A percentile compares a stretch with the other conserved stretches of the same genome.
Evolutionary conservation across 2,329 filamentous ascomycete genomes (phyloP).

Genomic region (Phialocephala sp.): DNA sequence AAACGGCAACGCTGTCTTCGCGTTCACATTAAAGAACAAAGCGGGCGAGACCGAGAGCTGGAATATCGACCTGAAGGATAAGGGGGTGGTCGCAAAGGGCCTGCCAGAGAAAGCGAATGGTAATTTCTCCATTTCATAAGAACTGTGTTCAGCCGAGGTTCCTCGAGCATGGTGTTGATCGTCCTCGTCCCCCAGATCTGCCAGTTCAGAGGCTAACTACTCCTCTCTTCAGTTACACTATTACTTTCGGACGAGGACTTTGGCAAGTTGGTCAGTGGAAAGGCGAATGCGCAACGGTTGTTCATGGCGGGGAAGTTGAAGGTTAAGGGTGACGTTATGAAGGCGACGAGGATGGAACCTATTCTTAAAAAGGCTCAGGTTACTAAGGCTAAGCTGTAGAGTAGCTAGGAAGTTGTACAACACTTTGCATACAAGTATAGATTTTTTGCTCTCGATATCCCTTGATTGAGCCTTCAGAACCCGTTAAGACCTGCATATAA

Average conservation of each 20-base stretch:
- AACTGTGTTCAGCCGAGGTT: background rate
- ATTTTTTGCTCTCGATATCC: background rate
- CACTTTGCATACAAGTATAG: background rate
- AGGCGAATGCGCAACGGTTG: conserved; percentile 91
- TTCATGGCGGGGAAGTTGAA: conserved; percentile 98
- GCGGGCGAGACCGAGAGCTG: conserved; percentile 81
- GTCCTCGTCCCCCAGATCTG: background rate
- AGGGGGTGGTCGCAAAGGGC: conserved; percentile 81
- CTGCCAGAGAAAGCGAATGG: conserved; percentile 81
- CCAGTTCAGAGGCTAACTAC: conserved; percentile 15
- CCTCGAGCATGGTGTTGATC: background rate
- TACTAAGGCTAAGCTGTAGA: conserved; percentile 80
- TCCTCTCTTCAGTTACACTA: conserved; percentile 71
- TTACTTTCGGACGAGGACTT: conserved; percentile 87
- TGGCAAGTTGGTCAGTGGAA: conserved; percentile 78
- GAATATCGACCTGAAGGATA: conserved; percentile 95
- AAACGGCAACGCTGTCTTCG: conserved; percentile 84
- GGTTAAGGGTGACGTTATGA: conserved; percentile 98
- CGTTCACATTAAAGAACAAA: conserved; percentile 90
- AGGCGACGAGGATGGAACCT: conserved; percentile 94
- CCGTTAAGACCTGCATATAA: background rate
- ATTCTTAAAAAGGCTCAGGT: conserved; percentile 84
- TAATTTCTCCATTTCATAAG: conserved; percentile 49
- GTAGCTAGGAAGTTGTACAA: conserved; percentile 25
- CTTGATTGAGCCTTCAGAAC: background rate